Conservation (phyloP, 306 rosid genomes). For the Rosa multiflora region DNA sequence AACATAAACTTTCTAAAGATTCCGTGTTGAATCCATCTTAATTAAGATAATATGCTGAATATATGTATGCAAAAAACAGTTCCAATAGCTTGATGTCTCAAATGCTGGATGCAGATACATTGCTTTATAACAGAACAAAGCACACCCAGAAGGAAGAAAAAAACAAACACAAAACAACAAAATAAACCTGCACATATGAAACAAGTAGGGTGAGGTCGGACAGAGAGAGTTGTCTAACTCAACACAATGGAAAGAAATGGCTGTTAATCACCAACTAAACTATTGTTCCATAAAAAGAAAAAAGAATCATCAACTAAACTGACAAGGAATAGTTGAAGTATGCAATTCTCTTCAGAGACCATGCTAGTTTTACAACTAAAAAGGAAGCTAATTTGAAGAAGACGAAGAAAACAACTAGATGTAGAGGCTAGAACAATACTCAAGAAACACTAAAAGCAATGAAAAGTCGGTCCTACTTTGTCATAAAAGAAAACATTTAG, state of each 20-base stretch:
- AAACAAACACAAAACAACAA: not conserved
- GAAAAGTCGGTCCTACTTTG: conserved; percentile 6
- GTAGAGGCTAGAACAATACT: not conserved
- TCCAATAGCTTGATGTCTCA: not conserved
- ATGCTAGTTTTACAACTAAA: not conserved
- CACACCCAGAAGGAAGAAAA: not conserved
- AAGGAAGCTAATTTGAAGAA: not conserved
- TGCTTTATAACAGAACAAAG: not conserved
- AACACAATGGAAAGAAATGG: not conserved
- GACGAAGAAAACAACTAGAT: not conserved
- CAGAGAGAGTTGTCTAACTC: not conserved
- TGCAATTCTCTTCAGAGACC: not conserved
- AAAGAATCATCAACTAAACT: not conserved
- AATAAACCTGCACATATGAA: not conserved
- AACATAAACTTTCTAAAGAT: not conserved
- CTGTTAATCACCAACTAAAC: not conserved
- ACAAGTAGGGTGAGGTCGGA: not conserved
- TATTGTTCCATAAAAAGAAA: not conserved
- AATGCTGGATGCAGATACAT: not conserved
- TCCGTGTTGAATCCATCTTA: not conserved
- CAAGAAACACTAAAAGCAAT: not conserved
- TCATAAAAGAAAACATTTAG: not conserved
- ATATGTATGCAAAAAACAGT: not conserved
- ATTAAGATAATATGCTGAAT: not conserved
- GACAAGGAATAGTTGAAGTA: not conserved